Conservation (phyloP, 495 filamentous ascomycete species). For the Trichoderma reesei region DNA sequence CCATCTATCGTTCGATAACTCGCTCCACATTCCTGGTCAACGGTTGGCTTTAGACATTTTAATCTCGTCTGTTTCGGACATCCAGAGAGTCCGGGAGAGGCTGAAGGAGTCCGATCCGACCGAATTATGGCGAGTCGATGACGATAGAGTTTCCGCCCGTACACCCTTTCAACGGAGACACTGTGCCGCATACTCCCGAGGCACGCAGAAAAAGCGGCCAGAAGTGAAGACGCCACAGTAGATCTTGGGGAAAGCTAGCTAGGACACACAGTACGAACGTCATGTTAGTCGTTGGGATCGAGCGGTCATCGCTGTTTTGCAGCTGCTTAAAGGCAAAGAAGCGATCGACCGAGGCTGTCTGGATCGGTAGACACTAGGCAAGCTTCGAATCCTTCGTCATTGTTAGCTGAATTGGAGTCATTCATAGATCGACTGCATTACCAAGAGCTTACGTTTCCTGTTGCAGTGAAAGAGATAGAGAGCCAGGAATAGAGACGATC, state of each 20-base stretch:
- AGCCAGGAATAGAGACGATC: too few relatives aligned
- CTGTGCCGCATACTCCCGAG: neutral
- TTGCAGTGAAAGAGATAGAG: too few relatives aligned
- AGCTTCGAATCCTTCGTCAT: too few relatives aligned
- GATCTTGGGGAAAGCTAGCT: neutral
- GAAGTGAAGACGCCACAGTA: neutral
- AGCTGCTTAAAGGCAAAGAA: too few relatives aligned
- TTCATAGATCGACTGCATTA: too few relatives aligned
- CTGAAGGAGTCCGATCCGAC: neutral
- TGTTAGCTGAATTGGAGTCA: too few relatives aligned
- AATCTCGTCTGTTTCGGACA: neutral
- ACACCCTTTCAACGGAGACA: neutral
- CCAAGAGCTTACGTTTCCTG: too few relatives aligned
- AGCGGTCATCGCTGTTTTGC: too few relatives aligned
- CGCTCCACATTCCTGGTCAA: neutral
- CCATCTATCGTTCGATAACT: neutral
- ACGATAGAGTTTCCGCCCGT: slow-evolving; percentile 1
- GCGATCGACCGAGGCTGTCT: too few relatives aligned
- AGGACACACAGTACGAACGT: neutral
- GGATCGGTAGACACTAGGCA: too few relatives aligned
- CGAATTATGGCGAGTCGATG: neutral
- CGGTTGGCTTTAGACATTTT: neutral
- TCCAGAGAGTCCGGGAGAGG: neutral
- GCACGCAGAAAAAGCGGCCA: neutral
- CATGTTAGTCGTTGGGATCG: too few relatives aligned